phyloP scores from a whole-genome alignment of 768 basidiomycete species.

The Pulveroboletus sp. region DNA sequence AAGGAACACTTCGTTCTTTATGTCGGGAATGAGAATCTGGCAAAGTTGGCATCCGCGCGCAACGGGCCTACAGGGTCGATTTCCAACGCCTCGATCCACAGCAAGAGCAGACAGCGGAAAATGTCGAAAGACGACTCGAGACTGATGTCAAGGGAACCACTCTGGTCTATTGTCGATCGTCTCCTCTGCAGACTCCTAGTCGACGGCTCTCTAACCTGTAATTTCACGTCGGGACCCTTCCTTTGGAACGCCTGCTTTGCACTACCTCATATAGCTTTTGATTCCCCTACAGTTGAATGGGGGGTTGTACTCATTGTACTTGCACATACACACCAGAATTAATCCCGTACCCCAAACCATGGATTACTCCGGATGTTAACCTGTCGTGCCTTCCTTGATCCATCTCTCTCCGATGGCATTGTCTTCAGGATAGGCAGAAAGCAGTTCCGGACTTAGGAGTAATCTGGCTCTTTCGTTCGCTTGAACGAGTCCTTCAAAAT shows the following conservation, averaged over 20 bases:
- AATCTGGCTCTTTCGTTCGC: conserved; percentile 33
- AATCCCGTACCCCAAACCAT: neutral
- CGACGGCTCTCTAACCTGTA: neutral
- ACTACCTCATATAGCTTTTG: neutral
- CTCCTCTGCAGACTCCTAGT: neutral
- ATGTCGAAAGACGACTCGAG: conserved; percentile 36
- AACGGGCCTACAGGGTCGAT: conserved; percentile 51
- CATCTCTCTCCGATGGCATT: conserved; percentile 34
- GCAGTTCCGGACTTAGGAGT: conserved; percentile 39
- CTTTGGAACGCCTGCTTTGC: neutral
- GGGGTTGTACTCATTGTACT: neutral
- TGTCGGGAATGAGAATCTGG: conserved; percentile 52
- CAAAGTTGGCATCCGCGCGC: conserved; percentile 39
- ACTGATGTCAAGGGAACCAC: conserved; percentile 46
- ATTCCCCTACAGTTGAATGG: neutral
- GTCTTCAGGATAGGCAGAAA: conserved; percentile 45
- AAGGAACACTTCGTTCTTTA: conserved; percentile 58
- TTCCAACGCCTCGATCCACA: conserved; percentile 48
- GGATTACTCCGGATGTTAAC: neutral
- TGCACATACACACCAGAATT: conserved; percentile 1
- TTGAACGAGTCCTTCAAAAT: conserved; percentile 33
- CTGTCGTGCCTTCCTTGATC: conserved; percentile 23
- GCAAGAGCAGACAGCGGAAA: conserved; percentile 32
- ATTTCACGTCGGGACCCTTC: neutral
- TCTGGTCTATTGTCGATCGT: conserved; percentile 68